phyloP scores from a whole-genome alignment of 331 rosid genomes.

The Pyracantha coccinea region DNA sequence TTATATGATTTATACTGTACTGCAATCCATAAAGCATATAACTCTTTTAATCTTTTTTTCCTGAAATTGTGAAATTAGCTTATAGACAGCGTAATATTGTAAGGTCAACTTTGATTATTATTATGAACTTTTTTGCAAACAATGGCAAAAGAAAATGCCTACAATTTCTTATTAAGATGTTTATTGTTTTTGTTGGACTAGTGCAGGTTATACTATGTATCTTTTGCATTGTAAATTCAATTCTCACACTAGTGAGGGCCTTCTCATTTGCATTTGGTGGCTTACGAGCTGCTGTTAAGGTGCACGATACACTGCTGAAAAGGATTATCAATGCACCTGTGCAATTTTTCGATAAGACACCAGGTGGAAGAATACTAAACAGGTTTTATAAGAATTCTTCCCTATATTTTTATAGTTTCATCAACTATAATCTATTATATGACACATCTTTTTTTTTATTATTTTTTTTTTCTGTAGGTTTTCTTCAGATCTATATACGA shows the following conservation, averaged over 20 bases:
- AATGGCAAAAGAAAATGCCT: neutral
- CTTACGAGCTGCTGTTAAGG: constrained; percentile 77
- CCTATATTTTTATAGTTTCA: constrained; percentile 12
- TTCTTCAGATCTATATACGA: constrained; percentile 94
- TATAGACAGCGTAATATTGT: neutral
- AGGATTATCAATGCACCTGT: constrained; percentile 79
- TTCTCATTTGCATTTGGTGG: constrained; percentile 98
- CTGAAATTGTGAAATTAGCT: neutral
- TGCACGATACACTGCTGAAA: constrained; percentile 60
- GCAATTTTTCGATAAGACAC: constrained; percentile 82
- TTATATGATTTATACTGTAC: neutral
- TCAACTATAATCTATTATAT: neutral
- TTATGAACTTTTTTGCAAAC: too few relatives aligned
- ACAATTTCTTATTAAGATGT: neutral
- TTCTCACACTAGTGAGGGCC: constrained; percentile 87
- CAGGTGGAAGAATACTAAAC: constrained; percentile 85
- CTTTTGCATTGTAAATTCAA: constrained; percentile 72
- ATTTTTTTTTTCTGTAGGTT: constrained; percentile 35
- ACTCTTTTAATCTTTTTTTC: neutral
- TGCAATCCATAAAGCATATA: neutral
- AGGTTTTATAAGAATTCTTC: constrained; percentile 44
- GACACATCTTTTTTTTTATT: too few relatives aligned
- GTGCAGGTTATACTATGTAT: constrained; percentile 69
- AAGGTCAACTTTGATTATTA: neutral
- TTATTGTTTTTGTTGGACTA: constrained; percentile 17